Evolutionary conservation across 2,329 filamentous ascomycete genomes (phyloP).

Genomic region (Geoglossum cookeanum): DNA sequence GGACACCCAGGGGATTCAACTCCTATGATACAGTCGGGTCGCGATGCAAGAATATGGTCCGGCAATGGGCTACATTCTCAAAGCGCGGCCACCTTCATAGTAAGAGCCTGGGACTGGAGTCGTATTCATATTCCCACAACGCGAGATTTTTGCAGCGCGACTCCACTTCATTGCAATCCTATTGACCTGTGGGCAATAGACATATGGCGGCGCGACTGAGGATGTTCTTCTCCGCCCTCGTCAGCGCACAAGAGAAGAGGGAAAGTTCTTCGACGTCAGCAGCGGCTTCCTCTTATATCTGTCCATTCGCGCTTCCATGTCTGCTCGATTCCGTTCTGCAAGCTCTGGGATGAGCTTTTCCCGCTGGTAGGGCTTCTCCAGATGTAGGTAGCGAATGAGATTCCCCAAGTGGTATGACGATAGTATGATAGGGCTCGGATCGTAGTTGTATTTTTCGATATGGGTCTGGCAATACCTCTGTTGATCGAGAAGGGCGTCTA

Average conservation of each 20-base stretch:
- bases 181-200: too few relatives aligned
- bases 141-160: too few relatives aligned
- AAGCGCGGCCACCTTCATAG: too few relatives aligned
- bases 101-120: too few relatives aligned
- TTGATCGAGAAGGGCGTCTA: conserved; percentile 5
- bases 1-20: too few relatives aligned
- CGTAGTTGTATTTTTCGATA: background rate
- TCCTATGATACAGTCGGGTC: too few relatives aligned
- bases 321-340: conserved; percentile 4
- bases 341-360: conserved; percentile 3
- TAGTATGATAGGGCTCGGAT: background rate
- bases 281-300: conserved; percentile 4
- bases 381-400: conserved; percentile 1
- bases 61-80: too few relatives aligned
- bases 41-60: too few relatives aligned
- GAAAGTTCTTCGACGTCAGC: background rate
- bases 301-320: conserved; percentile 1
- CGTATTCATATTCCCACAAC: too few relatives aligned
- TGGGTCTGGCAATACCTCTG: background rate
- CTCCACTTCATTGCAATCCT: too few relatives aligned
- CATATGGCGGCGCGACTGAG: too few relatives aligned
- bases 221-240: too few relatives aligned
- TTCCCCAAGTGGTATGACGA: conserved; percentile 2
- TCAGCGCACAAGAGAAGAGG: background rate
- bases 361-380: conserved; percentile 3